Base-by-base conservation (phyloP, 2,329 filamentous ascomycete species). In the Graphilbum sp. region DNA sequence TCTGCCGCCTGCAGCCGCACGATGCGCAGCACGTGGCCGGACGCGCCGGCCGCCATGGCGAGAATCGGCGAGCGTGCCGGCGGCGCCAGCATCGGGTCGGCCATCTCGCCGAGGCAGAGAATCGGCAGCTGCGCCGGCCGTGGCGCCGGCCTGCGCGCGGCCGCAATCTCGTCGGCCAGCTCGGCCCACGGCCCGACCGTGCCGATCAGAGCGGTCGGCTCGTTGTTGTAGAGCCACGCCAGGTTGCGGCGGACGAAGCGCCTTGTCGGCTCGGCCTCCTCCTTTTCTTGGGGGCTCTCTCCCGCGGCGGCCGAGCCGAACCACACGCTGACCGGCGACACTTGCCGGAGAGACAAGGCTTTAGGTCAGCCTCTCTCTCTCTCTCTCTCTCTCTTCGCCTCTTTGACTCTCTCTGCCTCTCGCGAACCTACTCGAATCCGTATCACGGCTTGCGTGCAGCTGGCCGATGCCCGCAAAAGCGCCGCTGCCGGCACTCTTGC, bases 11-110 rank as follows among this genome's bases (percentile, higher is more conserved):
- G 58, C 4, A 77, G 52, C 7, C 61, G 58, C 5, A 66, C 53
- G 3, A 84, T 49, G 3, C 69, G 68, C 10, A 84, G 54, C 2
- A 69, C 55, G 45, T 76, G 68, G 2, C 72, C 70, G 13, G 63
- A 65, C 35, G 65, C 61, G n/a, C 78, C 78, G 3, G 65, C 59
- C 5, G 59, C 64, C 48, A 58, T 65, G 43, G 60, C 69, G 43
- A 65, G 59, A 46, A 59, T 52, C 2, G 58, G 54, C 12, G 53
- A 52, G 15, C 49, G 40, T 45, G 24, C 38, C 49, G 21, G 40
- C 47, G 21, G 18, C 38, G 20, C 3, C 49, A n/a, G 30, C 59
- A 16, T 55, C 43, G n/a, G n/a, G 44, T 71, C 59, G 2, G 58
- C 52, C 44, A 73, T 62, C 40, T 70, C 65, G 1, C 76, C 76